These are phyloP conservation scores for Viola pubescens DNA, from an alignment of 441 rosid species.

Conservation along the genomic window DNA sequence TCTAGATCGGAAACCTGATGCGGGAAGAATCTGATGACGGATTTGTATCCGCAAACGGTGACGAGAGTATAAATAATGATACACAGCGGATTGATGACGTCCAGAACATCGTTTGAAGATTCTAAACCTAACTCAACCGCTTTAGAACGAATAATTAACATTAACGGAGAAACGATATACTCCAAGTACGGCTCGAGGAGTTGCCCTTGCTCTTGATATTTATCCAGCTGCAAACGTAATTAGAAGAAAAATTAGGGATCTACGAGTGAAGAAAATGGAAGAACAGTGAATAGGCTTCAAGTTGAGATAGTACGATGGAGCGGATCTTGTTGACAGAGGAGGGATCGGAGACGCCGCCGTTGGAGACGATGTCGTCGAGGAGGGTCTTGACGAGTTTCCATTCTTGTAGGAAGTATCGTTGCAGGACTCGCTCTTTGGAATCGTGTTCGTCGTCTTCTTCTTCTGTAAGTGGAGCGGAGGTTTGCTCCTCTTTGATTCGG, in stretches of 20 bases:
- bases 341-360: conserved; percentile 53
- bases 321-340: conserved; percentile 69
- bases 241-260: neutral
- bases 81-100: conserved; percentile 60
- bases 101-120: conserved; percentile 41
- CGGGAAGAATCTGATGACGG: conserved; percentile 80
- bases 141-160: conserved; percentile 59
- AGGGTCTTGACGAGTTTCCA: conserved; percentile 80
- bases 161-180: conserved; percentile 67
- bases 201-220: conserved; percentile 86
- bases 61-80: conserved; percentile 71
- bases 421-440: conserved; percentile 63
- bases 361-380: conserved; percentile 59
- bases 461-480: conserved; percentile 23
- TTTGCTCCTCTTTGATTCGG: conserved; percentile 11
- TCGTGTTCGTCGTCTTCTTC: conserved; percentile 75
- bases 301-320: conserved; percentile 48
- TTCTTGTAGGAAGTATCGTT: conserved; percentile 73
- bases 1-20: conserved; percentile 93
- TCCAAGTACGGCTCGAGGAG: conserved; percentile 82
- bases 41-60: conserved; percentile 87
- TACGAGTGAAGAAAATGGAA: neutral
- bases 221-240: conserved; percentile 55
- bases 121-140: conserved; percentile 40
- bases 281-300: neutral